Percentiles rank a stretch among this genome's conserved stretches.
Conservation (phyloP, 2,329 filamentous ascomycete genomes). For the Pyrenophora graminea region DNA sequence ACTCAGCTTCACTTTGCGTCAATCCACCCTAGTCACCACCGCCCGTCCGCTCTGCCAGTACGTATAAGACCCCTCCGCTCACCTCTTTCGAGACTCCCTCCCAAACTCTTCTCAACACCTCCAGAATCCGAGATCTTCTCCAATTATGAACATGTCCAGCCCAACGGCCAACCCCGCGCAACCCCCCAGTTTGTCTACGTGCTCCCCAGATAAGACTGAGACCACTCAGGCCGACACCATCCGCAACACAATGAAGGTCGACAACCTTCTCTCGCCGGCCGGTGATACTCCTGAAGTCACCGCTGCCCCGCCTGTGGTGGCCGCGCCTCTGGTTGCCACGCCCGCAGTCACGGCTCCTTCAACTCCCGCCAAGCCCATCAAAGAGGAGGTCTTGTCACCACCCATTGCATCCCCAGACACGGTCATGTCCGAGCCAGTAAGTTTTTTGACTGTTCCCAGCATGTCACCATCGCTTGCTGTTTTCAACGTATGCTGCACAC, state of each 20-base stretch:
- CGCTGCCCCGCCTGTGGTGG: not conserved
- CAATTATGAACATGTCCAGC: too few species aligned
- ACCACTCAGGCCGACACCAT: slow-evolving; percentile 16
- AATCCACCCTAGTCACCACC: slow-evolving; percentile 5
- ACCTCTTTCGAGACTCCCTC: slow-evolving; percentile 33
- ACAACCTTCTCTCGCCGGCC: slow-evolving; percentile 21
- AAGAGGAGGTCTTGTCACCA: not conserved
- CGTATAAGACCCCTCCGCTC: slow-evolving; percentile 25
- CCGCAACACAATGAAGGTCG: slow-evolving; percentile 31
- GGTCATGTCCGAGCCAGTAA: not conserved
- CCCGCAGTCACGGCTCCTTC: slow-evolving; percentile 3
- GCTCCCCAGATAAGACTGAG: not conserved
- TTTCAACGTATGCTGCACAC: not conserved
- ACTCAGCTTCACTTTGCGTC: slow-evolving; percentile 24
- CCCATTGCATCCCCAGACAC: slow-evolving; percentile 8
- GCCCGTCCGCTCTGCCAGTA: slow-evolving; percentile 5
- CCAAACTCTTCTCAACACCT: slow-evolving; percentile 2
- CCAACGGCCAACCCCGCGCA: too few species aligned
- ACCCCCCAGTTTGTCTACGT: slow-evolving; percentile 10
- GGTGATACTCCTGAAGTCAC: slow-evolving; percentile 1
- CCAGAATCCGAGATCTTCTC: not conserved
- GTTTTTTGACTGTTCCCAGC: not conserved
- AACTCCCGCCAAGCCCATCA: slow-evolving; percentile 7
- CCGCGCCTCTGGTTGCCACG: too few species aligned
- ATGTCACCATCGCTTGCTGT: too few species aligned